Base-by-base conservation (phyloP, 75 land plant species). In the Pinus taeda region DNA sequence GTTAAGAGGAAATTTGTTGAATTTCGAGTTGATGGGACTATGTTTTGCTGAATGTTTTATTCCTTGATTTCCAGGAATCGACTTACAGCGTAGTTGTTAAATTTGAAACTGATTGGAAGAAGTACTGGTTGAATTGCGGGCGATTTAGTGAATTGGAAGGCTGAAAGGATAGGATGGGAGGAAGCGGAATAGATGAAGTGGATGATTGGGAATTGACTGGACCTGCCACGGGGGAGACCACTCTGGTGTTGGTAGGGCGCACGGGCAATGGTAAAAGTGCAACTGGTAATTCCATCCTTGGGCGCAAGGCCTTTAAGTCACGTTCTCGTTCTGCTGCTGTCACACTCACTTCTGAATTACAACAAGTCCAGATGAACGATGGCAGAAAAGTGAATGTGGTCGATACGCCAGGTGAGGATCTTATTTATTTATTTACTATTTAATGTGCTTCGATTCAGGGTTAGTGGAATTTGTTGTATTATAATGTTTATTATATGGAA, bases 181-280 rank as follows among this genome's bases (percentile, higher is more conserved):
- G 90, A 81, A 86, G 81, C 74, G 24, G 58, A 15, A 57, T 83
- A 2, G 87, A 85, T 59, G 91, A 87, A 5, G 87, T 82, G 63
- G 91, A 87, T 63, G 88, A 85, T 53, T 87, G 88, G 89, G 93
- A 88, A 63, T 69, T 89, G 4, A 57, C 88, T 60, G 71, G 80
- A 18, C 56, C 75, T 12, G 60, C 84, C 13, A 76, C 24, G 78
- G 71, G 42, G n/a, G 85, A 20, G 58, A 87, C 83, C 30, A 94
- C 92, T 24, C 33, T 93, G 39, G 94, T 93, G 71, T 79, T 93
- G 75, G 90, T 93, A 39, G 96, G 96, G 71, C 87, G 87, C 3
- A 91, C 93, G 21, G 96, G 96, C 15, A 91, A 92, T 80, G 96
- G 96, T 29, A 93, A 93, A 76, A 93, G 96, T 78, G 94, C 96